Percentiles rank a stretch among this genome's conserved stretches.
phyloP scores from a whole-genome alignment of 140 eudicot genomes.

The Bidens hawaiensis region DNA sequence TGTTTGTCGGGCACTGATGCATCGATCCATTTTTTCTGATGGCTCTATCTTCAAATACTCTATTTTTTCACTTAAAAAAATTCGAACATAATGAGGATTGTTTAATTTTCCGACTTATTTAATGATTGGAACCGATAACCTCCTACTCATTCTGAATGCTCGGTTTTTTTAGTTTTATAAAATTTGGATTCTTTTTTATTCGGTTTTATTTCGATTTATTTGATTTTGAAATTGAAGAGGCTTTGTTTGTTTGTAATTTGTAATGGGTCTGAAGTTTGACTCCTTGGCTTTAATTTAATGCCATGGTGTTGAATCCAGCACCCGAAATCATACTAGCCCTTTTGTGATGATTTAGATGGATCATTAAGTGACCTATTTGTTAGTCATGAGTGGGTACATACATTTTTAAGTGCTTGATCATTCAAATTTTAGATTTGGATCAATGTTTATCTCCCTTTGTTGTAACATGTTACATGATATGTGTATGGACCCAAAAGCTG shows the following conservation, averaged over 20 bases:
- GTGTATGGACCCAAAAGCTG: too few species aligned
- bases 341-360: slow-evolving; percentile 9
- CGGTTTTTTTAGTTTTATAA: background rate
- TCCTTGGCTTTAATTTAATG: slow-evolving; percentile 41
- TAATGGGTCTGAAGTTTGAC: slow-evolving; percentile 75
- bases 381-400: slow-evolving; percentile 8
- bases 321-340: slow-evolving; percentile 31
- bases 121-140: slow-evolving; percentile 43
- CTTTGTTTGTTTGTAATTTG: too few species aligned
- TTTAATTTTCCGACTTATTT: slow-evolving; percentile 22
- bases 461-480: too few species aligned
- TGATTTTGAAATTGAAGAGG: too few species aligned
- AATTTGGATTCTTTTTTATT: too few species aligned
- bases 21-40: slow-evolving; percentile 27
- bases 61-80: background rate
- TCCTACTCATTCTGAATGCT: slow-evolving; percentile 72
- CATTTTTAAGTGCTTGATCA: too few species aligned
- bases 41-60: too few species aligned
- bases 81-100: slow-evolving; percentile 25
- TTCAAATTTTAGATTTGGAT: too few species aligned
- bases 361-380: background rate
- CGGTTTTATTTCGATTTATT: too few species aligned
- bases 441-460: too few species aligned
- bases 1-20: slow-evolving; percentile 28
- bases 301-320: slow-evolving; percentile 63